A percentile compares a stretch with the other conserved stretches of the same genome.
These are phyloP conservation scores for Diophrys appendiculata DNA, from an alignment of 73 alveolate genomes.

Conservation along the genomic window DNA sequence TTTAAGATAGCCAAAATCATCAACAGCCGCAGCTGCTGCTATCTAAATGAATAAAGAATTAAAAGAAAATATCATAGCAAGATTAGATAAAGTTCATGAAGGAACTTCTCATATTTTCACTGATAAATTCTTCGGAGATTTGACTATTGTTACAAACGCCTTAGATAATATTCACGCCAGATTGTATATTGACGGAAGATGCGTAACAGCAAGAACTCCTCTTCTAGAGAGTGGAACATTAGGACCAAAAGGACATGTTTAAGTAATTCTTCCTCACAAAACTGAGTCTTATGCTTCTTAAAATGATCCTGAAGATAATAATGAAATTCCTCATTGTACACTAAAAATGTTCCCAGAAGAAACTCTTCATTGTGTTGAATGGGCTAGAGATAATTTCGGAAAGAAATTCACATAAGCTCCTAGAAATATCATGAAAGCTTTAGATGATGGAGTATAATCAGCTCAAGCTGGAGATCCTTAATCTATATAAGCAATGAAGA, in stretches of 20 bases:
- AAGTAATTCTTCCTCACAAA: slow-evolving; percentile 86
- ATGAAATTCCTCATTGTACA: slow-evolving; percentile 96
- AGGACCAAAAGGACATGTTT: slow-evolving; percentile 97
- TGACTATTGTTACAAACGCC: slow-evolving; percentile 89
- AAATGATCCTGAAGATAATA: slow-evolving; percentile 90
- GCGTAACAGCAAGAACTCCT: slow-evolving; percentile 83
- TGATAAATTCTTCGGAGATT: slow-evolving; percentile 78
- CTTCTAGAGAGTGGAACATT: slow-evolving; percentile 94
- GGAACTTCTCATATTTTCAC: slow-evolving; percentile 84
- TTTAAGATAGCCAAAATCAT: slow-evolving; percentile 87
- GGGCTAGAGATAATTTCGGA: slow-evolving; percentile 97
- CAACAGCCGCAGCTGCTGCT: slow-evolving; percentile 96
- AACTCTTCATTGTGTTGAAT: slow-evolving; percentile 93
- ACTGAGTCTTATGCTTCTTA: slow-evolving; percentile 91
- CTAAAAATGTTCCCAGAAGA: slow-evolving; percentile 98
- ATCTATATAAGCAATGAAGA: slow-evolving; percentile 60
- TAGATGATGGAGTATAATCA: slow-evolving; percentile 62
- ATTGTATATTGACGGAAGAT: slow-evolving; percentile 85
- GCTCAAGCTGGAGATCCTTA: slow-evolving; percentile 50
- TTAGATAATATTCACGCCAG: slow-evolving; percentile 95
- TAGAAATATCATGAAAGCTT: slow-evolving; percentile 53
- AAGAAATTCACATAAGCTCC: slow-evolving; percentile 79
- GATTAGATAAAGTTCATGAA: slow-evolving; percentile 85
- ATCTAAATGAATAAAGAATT: slow-evolving; percentile 91
- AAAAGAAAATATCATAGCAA: slow-evolving; percentile 83